A percentile compares a stretch with the other conserved stretches of the same genome.
Conservation (phyloP, 108 stramenopile genomes). For the Pinguiococcus pyrenoidosus region DNA sequence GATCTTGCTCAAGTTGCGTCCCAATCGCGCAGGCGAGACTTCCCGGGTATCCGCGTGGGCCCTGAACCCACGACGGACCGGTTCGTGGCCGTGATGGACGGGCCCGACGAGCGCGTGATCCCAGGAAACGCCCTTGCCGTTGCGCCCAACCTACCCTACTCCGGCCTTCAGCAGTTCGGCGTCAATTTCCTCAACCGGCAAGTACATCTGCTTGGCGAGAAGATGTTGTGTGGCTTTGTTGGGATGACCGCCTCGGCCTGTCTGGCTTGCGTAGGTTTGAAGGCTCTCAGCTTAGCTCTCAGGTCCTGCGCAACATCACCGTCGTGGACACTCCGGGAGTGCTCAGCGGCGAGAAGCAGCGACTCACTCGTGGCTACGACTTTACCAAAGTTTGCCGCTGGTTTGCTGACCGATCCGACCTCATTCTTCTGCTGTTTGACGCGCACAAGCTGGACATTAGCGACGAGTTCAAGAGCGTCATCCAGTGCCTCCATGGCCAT, state of each 20-base stretch:
- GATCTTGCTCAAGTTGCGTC: not conserved
- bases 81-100: constrained; percentile 67
- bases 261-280: constrained; percentile 63
- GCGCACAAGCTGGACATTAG: constrained; percentile 72
- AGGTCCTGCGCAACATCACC: constrained; percentile 65
- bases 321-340: constrained; percentile 97
- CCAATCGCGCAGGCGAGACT: constrained; percentile 27
- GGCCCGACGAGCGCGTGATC: constrained; percentile 72
- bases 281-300: constrained; percentile 28
- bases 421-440: constrained; percentile 90
- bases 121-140: constrained; percentile 68
- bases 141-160: constrained; percentile 72
- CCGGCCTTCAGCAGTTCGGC: constrained; percentile 84
- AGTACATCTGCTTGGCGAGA: too few relatives aligned
- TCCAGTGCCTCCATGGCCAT: constrained; percentile 50
- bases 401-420: constrained; percentile 94
- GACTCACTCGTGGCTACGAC: constrained; percentile 68
- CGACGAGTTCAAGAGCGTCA: constrained; percentile 67
- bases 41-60: constrained; percentile 89
- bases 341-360: constrained; percentile 91
- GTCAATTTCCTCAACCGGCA: constrained; percentile 86
- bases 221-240: too few relatives aligned
- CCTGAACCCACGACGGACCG: constrained; percentile 96
- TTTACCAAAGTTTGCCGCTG: constrained; percentile 85
- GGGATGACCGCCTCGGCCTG: too few relatives aligned